These are phyloP conservation scores for Populus tremula DNA, from an alignment of 345 rosid species.

Conservation along the genomic window DNA sequence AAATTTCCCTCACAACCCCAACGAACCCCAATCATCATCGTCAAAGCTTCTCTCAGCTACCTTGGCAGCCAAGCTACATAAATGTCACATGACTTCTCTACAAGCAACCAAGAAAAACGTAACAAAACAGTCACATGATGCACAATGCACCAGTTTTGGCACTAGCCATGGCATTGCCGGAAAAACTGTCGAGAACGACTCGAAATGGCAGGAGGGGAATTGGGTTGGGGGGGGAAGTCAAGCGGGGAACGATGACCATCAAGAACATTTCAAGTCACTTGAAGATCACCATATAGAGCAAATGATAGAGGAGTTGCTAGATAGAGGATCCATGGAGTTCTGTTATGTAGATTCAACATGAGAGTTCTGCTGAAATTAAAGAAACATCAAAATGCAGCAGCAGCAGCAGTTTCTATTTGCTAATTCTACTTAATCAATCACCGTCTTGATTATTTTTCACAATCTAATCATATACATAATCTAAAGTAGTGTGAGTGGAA, in stretches of 20 bases:
- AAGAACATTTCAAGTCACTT: conserved; percentile 9
- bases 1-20: conserved; percentile 28
- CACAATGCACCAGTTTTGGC: neutral
- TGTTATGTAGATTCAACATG: conserved; percentile 19
- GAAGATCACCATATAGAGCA: conserved; percentile 35
- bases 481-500: conserved; percentile 6
- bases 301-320: conserved; percentile 36
- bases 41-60: conserved; percentile 34
- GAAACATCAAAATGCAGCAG: neutral
- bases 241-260: neutral
- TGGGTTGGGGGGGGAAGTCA: conserved; percentile 15
- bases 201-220: neutral
- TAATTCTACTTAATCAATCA: conserved; percentile 1
- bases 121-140: conserved; percentile 1
- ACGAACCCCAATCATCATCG: conserved; percentile 27
- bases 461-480: neutral
- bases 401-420: conserved; percentile 5
- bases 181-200: neutral
- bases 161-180: conserved; percentile 2
- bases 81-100: conserved; percentile 29
- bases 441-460: neutral
- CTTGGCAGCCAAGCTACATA: conserved; percentile 27
- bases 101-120: conserved; percentile 19
- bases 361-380: neutral
- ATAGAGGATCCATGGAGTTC: conserved; percentile 32